Percentiles rank a stretch among this genome's conserved stretches.
Evolutionary conservation across 2,329 filamentous ascomycete genomes (phyloP).

Genomic region (Pseudocercospora crystallina): DNA sequence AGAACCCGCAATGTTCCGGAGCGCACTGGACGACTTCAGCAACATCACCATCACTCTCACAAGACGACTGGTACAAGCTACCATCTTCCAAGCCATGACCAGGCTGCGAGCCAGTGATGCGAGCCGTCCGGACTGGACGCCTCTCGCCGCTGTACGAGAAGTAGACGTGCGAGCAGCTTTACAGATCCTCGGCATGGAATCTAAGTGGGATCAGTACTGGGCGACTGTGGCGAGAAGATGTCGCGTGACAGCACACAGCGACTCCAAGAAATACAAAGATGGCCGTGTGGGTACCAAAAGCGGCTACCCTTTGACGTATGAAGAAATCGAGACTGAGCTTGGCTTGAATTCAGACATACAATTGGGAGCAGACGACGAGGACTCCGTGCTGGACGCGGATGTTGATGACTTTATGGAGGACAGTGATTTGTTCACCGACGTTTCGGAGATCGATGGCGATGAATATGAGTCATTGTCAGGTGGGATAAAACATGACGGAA

Average conservation of each 20-base stretch:
- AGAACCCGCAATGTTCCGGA: constrained; percentile 69
- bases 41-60: constrained; percentile 67
- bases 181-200: constrained; percentile 53
- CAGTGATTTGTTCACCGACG: constrained; percentile 19
- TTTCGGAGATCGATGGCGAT: not conserved
- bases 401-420: constrained; percentile 13
- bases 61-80: constrained; percentile 66
- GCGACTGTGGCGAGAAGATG: constrained; percentile 52
- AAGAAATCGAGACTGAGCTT: constrained; percentile 46
- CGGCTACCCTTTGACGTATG: constrained; percentile 35
- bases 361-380: constrained; percentile 46
- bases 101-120: constrained; percentile 56
- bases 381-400: constrained; percentile 16
- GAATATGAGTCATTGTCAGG: not conserved
- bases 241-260: constrained; percentile 49
- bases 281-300: constrained; percentile 27
- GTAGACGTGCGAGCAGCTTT: constrained; percentile 57
- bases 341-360: constrained; percentile 38
- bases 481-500: not conserved
- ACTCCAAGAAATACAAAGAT: constrained; percentile 30
- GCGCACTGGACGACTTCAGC: constrained; percentile 74
- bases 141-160: constrained; percentile 28
- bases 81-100: constrained; percentile 69
- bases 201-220: constrained; percentile 53
- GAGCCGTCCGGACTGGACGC: constrained; percentile 25